Evolutionary conservation across 2,329 filamentous ascomycete genomes (phyloP).

Genomic region (Aureobasidium leucospermi): DNA sequence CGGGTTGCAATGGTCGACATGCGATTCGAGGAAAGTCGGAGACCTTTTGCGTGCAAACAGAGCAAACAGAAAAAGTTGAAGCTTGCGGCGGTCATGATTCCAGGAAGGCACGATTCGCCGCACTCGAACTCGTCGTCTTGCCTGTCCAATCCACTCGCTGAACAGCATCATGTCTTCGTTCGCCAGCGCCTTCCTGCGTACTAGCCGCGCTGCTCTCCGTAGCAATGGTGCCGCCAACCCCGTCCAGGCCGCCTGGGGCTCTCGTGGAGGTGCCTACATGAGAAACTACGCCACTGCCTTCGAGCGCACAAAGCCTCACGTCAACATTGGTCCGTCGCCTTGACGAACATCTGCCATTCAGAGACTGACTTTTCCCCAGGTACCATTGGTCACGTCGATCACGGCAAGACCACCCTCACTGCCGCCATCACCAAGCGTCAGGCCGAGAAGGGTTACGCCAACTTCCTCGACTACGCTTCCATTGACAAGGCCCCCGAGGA

Average conservation of each 20-base stretch:
- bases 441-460: slow-evolving; percentile 86
- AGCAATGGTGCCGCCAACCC: slow-evolving; percentile 64
- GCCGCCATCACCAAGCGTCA: slow-evolving; percentile 98
- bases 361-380: slow-evolving; percentile 40
- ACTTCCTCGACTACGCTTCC: slow-evolving; percentile 91
- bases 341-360: slow-evolving; percentile 68
- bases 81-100: not conserved
- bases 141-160: slow-evolving; percentile 22
- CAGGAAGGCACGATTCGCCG: not conserved
- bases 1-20: not conserved
- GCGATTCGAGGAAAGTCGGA: not conserved
- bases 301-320: slow-evolving; percentile 90
- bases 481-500: slow-evolving; percentile 99
- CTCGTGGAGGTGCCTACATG: slow-evolving; percentile 56
- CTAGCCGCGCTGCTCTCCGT: slow-evolving; percentile 67
- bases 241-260: slow-evolving; percentile 61
- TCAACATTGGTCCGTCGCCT: slow-evolving; percentile 86
- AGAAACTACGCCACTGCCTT: slow-evolving; percentile 59
- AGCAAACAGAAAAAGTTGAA: slow-evolving; percentile 15
- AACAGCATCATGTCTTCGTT: slow-evolving; percentile 66
- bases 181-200: slow-evolving; percentile 75
- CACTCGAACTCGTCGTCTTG: slow-evolving; percentile 9
- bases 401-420: slow-evolving; percentile 80
- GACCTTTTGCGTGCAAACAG: slow-evolving; percentile 5
- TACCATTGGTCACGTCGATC: slow-evolving; percentile 97